A percentile compares a stretch with the other conserved stretches of the same genome.
phyloP scores from a whole-genome alignment of 2,329 filamentous ascomycete species.

The Lizonia empirigonia region DNA sequence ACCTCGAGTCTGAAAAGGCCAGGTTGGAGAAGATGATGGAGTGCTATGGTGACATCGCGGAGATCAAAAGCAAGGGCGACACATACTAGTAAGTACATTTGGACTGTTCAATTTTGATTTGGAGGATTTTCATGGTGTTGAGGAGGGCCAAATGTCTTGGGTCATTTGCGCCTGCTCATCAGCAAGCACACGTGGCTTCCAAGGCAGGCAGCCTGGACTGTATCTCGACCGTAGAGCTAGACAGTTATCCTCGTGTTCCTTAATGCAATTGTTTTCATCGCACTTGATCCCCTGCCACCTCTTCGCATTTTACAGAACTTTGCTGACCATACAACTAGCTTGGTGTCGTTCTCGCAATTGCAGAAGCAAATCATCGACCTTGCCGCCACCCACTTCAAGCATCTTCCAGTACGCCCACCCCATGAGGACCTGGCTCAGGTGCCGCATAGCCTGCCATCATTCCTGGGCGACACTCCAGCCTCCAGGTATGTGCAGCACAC shows the following conservation, averaged over 20 bases:
- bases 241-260: constrained; percentile 16
- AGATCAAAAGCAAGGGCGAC: constrained; percentile 53
- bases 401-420: constrained; percentile 58
- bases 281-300: constrained; percentile 13
- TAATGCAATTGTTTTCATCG: constrained; percentile 36
- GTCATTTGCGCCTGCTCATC: constrained; percentile 17
- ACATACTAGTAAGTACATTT: constrained; percentile 52
- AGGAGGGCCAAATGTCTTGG: constrained; percentile 21
- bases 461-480: constrained; percentile 59
- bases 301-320: constrained; percentile 16
- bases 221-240: constrained; percentile 19
- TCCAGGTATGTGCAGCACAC: constrained; percentile 45
- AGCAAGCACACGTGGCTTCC: constrained; percentile 14
- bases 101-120: constrained; percentile 27
- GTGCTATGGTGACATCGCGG: constrained; percentile 49
- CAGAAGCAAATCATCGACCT: constrained; percentile 59
- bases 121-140: constrained; percentile 17
- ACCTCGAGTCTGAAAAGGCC: constrained; percentile 50
- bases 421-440: constrained; percentile 58
- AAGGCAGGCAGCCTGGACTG: constrained; percentile 20
- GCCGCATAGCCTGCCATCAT: constrained; percentile 59
- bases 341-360: constrained; percentile 59
- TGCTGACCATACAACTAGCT: constrained; percentile 45
- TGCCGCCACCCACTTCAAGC: constrained; percentile 58
- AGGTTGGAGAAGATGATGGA: constrained; percentile 52